A percentile compares a stretch with the other conserved stretches of the same genome.
Conservation (phyloP, 2,329 filamentous ascomycete species). For the Diatrype stigma region DNA sequence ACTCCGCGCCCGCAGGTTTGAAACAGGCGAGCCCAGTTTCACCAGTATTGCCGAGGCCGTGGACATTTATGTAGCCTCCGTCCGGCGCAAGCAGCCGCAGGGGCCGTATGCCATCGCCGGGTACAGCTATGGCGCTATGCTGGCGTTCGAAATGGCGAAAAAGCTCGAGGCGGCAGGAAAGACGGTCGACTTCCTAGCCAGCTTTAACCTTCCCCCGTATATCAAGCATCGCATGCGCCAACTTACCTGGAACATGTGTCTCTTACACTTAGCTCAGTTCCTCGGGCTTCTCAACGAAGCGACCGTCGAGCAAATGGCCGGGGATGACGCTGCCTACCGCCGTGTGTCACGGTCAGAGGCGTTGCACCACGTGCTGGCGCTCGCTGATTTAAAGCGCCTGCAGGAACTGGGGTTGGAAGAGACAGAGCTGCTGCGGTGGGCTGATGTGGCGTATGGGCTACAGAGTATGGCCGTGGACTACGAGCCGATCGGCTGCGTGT, state of each 20-base stretch:
- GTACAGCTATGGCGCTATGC: conserved; percentile 45
- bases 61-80: conserved; percentile 33
- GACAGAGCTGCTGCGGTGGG: conserved; percentile 29
- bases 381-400: conserved; percentile 17
- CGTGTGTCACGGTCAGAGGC: conserved; percentile 11
- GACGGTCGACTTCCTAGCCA: conserved; percentile 39
- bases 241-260: conserved; percentile 33
- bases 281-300: conserved; percentile 33
- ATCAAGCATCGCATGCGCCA: conserved; percentile 39
- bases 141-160: conserved; percentile 49
- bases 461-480: conserved; percentile 37
- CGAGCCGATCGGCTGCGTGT: conserved; percentile 35
- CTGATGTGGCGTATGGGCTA: conserved; percentile 30
- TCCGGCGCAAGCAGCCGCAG: conserved; percentile 38
- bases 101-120: conserved; percentile 50
- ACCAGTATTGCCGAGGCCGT: conserved; percentile 34
- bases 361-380: conserved; percentile 13
- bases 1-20: conserved; percentile 39
- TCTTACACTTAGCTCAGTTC: conserved; percentile 38
- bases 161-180: conserved; percentile 33
- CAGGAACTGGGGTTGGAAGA: conserved; percentile 28
- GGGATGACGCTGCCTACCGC: neutral
- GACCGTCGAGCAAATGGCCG: conserved; percentile 13
- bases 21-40: conserved; percentile 34
- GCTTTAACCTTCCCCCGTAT: conserved; percentile 45